These are phyloP conservation scores for Alternaria triticina DNA, from an alignment of 2,329 filamentous ascomycete genomes.

Conservation along the genomic window DNA sequence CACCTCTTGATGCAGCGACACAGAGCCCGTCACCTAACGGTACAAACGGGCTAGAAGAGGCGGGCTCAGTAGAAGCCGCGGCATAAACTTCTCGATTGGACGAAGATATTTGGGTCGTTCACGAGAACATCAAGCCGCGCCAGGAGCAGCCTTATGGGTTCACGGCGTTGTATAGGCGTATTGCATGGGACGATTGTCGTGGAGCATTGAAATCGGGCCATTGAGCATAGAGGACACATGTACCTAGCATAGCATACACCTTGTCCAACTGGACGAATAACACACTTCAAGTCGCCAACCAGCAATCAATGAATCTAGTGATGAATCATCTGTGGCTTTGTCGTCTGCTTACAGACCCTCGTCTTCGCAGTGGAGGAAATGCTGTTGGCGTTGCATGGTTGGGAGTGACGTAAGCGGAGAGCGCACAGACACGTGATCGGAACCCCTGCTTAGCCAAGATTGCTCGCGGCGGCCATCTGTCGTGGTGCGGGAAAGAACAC, in stretches of 20 bases:
- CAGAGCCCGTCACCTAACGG: slow-evolving; percentile 43
- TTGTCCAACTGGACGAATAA: slow-evolving; percentile 7
- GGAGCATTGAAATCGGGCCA: slow-evolving; percentile 21
- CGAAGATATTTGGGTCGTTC: neutral
- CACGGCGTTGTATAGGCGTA: slow-evolving; percentile 21
- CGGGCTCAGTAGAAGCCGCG: slow-evolving; percentile 24
- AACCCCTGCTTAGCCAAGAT: slow-evolving; percentile 19
- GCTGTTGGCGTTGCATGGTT: neutral
- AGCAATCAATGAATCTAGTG: neutral
- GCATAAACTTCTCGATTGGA: slow-evolving; percentile 9
- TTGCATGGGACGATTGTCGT: slow-evolving; percentile 19
- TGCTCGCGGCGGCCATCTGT: slow-evolving; percentile 31
- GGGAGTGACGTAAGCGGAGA: slow-evolving; percentile 16
- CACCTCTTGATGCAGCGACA: slow-evolving; percentile 75
- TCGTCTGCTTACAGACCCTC: neutral
- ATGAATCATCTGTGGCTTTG: neutral
- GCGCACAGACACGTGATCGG: slow-evolving; percentile 10
- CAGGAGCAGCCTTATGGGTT: neutral
- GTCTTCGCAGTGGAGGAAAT: neutral
- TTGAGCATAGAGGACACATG: slow-evolving; percentile 24
- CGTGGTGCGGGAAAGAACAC: slow-evolving; percentile 33
- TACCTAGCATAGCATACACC: slow-evolving; percentile 26
- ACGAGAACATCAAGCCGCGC: neutral
- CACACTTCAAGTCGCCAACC: neutral
- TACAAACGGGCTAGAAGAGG: slow-evolving; percentile 28